Base-by-base conservation (phyloP, 768 basidiomycete genomes). In the Russula lepida region DNA sequence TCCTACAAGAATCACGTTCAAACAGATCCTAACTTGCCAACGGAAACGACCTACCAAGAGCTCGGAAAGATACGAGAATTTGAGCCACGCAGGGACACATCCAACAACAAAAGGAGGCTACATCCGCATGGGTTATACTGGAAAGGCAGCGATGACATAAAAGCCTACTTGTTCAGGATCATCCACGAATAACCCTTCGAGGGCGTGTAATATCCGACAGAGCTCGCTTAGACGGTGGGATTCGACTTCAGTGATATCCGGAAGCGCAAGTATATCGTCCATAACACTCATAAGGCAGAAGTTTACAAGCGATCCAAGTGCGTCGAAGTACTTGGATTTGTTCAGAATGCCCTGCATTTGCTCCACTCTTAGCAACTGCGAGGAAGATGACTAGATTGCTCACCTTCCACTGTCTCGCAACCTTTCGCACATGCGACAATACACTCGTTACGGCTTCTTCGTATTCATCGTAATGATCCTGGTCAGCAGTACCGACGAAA, bases 21-120 rank as follows among this genome's bases (percentile, higher is more conserved):
- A 33, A 51, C 43, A 32, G 28, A 50, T 63, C 43, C 54, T 57
- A 35, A 66, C 11, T 25, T 32, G 39, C 13, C 39, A 55, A 21
- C 55, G 21, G 33, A n/a, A 64, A 54, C 3, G 28, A 78, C 88
- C 49, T 62, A 94, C 93, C 78, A 98, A 71, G 13, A 98, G 79
- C 71, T 97, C 94, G 2, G 91, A 91, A 5, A 97, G 78, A 72
- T 98, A 98, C 21, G 89, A 92, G 72, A 91, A 95, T 72, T 95
- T 95, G 67, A 97, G 78, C 95, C 95, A 98, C 13, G 84, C 86
- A 1, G 91, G 88, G n/a, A 95, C 90, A 64, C 91, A 92, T 0
- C 84, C 84, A 0, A 87, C 88, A 7, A 92, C 84, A 51, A 88
- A 84, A 0, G 90, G 87, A 21, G 86, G 79, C 82, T 88, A 65